phyloP scores from a whole-genome alignment of 1,284 basidiomycete genomes.

The Tremellales sp. region DNA sequence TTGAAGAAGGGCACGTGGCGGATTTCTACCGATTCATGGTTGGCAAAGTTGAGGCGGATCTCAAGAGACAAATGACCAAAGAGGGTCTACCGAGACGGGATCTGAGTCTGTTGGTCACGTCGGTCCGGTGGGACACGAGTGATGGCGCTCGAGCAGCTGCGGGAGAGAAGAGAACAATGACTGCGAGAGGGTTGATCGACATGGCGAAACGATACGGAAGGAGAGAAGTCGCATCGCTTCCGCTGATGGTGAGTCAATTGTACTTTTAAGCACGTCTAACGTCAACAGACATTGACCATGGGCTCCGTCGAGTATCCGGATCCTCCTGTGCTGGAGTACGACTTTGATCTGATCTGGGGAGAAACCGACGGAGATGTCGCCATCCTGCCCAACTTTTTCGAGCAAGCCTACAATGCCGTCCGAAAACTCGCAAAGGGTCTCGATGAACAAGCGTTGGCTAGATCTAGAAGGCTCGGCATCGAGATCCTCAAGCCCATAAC shows the following conservation, averaged over 20 bases:
- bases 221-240: conserved; percentile 34
- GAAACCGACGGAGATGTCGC: conserved; percentile 39
- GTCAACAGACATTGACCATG: conserved; percentile 36
- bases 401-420: conserved; percentile 33
- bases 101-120: conserved; percentile 28
- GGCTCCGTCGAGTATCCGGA: conserved; percentile 28
- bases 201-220: conserved; percentile 20
- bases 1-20: conserved; percentile 25
- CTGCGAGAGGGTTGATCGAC: conserved; percentile 28
- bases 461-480: conserved; percentile 29
- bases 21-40: conserved; percentile 44
- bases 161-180: conserved; percentile 22
- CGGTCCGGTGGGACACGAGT: conserved; percentile 33
- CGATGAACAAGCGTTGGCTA: conserved; percentile 32
- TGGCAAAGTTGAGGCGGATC: conserved; percentile 35
- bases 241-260: conserved; percentile 31
- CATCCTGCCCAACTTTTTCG: conserved; percentile 41
- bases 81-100: conserved; percentile 26
- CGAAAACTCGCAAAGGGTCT: conserved; percentile 33
- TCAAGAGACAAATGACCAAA: conserved; percentile 23
- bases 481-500: conserved; percentile 1
- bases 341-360: conserved; percentile 42
- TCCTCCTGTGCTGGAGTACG: conserved; percentile 32
- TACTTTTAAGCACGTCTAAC: neutral
- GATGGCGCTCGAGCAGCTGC: conserved; percentile 24